A percentile compares a stretch with the other conserved stretches of the same genome.
Evolutionary conservation across 2,329 filamentous ascomycete genomes (phyloP).

Genomic region (Diaporthe sp.): DNA sequence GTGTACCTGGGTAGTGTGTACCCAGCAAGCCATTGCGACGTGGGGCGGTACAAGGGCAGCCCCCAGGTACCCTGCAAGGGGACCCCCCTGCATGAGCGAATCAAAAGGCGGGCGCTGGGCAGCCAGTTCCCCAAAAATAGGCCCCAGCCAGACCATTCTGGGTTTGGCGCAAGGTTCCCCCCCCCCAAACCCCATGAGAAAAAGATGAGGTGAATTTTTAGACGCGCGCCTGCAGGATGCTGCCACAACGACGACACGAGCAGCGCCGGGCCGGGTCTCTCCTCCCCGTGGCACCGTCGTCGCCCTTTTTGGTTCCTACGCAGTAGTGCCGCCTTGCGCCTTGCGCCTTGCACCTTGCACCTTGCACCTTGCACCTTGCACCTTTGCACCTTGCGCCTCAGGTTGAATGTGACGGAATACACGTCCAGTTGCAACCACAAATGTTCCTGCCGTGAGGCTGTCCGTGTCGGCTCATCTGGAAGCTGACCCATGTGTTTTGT

Average conservation of each 20-base stretch:
- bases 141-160: constrained; percentile 3
- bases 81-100: too few relatives aligned
- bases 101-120: not conserved
- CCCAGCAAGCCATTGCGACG: not conserved
- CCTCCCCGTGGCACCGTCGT: constrained; percentile 1
- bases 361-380: too few relatives aligned
- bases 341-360: too few relatives aligned
- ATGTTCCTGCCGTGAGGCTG: constrained; percentile 19
- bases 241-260: not conserved
- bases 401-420: not conserved
- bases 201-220: constrained; percentile 27
- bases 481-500: not conserved
- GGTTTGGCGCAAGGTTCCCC: not conserved
- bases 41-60: not conserved
- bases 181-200: not conserved
- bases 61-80: too few relatives aligned
- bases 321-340: not conserved
- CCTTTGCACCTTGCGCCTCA: not conserved
- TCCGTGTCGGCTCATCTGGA: not conserved
- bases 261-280: constrained; percentile 11
- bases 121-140: constrained; percentile 19
- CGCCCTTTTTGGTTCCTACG: not conserved
- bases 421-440: not conserved
- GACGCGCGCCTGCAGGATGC: constrained; percentile 34
- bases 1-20: too few relatives aligned